Conservation (phyloP, 305 asterid species). For the Fraxinus xanthoxyloides region DNA sequence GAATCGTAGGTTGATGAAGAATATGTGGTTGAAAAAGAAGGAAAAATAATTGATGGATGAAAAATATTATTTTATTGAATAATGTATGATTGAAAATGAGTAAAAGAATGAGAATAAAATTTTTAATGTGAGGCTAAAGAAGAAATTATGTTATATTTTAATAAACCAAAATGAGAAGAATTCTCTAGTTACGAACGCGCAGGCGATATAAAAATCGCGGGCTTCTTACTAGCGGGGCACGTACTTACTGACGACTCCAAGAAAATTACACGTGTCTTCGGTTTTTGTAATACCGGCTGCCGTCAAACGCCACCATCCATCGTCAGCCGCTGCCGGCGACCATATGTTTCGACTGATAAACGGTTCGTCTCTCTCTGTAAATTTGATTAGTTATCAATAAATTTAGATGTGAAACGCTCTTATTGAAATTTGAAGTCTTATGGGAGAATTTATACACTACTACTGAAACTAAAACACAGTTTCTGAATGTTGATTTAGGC, state of each 20-base stretch:
- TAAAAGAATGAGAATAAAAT: too few relatives aligned
- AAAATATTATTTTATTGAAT: too few relatives aligned
- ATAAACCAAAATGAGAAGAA: background rate
- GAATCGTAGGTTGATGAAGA: too few relatives aligned
- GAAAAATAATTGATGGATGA: too few relatives aligned
- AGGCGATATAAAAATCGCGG: background rate
- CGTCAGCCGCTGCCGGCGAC: background rate
- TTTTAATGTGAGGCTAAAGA: too few relatives aligned
- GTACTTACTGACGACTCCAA: background rate
- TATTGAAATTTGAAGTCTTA: background rate
- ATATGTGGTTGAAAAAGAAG: too few relatives aligned
- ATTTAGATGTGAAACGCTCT: background rate
- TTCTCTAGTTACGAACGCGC: background rate
- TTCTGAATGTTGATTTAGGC: background rate
- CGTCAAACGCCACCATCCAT: conserved; percentile 13
- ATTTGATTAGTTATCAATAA: background rate
- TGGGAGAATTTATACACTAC: background rate
- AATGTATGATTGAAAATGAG: too few relatives aligned
- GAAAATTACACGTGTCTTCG: background rate
- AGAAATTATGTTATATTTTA: too few relatives aligned
- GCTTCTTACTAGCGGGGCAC: background rate
- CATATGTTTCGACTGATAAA: background rate
- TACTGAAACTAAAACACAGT: background rate
- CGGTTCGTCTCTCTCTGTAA: conserved; percentile 13
- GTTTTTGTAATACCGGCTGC: background rate